Conservation (phyloP, 139 green algal genomes). For the Chlamydomonas sp. region DNA sequence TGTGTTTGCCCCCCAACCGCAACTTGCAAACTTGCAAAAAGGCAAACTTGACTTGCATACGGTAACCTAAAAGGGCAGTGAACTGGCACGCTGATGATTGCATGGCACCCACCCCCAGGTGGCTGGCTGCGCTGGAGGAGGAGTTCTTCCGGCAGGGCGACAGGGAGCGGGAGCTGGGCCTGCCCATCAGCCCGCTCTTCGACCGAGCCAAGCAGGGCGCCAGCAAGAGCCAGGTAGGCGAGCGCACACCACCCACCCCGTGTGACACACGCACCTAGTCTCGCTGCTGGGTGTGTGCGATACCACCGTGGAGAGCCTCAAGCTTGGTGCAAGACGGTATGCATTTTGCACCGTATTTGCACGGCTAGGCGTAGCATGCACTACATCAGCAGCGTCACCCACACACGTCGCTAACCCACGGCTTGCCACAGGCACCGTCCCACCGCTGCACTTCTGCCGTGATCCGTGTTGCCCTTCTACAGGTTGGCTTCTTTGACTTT, state of each 20-base stretch:
- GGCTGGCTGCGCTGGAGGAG: slow-evolving; percentile 37
- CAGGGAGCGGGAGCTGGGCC: slow-evolving; percentile 34
- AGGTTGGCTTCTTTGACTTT: slow-evolving; percentile 45
- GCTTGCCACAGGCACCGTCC: background rate
- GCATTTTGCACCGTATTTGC: no score
- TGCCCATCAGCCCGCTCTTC: slow-evolving; percentile 58
- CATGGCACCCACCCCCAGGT: background rate
- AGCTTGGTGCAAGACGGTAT: no score
- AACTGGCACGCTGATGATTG: no score
- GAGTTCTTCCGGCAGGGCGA: slow-evolving; percentile 61
- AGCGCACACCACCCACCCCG: background rate
- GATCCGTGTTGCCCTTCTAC: background rate
- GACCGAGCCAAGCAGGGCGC: slow-evolving; percentile 54
- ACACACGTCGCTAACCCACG: background rate
- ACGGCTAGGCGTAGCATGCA: no score
- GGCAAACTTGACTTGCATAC: no score
- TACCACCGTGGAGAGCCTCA: background rate
- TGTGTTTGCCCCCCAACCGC: no score
- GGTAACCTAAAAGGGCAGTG: no score
- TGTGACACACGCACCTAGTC: no score
- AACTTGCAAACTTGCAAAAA: no score
- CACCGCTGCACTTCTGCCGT: background rate
- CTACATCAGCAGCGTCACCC: no score
- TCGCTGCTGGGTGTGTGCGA: background rate
- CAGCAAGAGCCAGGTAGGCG: slow-evolving; percentile 49